Evolutionary conservation across 2,329 filamentous ascomycete genomes (phyloP).

Genomic region (Colletotrichum sp.): DNA sequence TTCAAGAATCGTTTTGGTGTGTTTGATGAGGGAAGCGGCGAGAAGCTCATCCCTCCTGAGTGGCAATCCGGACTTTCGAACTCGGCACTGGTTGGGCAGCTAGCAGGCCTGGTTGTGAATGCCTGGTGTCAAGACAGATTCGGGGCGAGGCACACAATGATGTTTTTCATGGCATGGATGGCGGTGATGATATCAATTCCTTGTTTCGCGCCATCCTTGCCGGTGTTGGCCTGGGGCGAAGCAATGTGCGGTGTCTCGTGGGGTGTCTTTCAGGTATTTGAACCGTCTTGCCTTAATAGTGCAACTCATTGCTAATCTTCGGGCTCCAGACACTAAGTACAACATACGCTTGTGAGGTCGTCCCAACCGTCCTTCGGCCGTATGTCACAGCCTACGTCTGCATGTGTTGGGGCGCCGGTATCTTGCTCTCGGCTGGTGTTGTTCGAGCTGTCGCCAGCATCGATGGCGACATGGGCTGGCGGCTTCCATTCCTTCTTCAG

Average conservation of each 20-base stretch:
- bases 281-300: accelerated
- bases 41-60: conserved; percentile 43
- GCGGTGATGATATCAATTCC: conserved; percentile 48
- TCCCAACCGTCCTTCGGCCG: conserved; percentile 43
- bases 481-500: conserved; percentile 43
- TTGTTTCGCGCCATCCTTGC: conserved; percentile 51
- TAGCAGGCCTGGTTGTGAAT: conserved; percentile 48
- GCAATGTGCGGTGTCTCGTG: conserved; percentile 51
- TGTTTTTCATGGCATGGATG: conserved; percentile 38
- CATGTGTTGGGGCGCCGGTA: conserved; percentile 45
- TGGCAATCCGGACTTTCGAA: conserved; percentile 54
- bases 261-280: conserved; percentile 39
- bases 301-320: neutral
- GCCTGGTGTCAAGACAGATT: conserved; percentile 44
- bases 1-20: conserved; percentile 34
- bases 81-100: conserved; percentile 45
- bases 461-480: conserved; percentile 39
- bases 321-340: neutral
- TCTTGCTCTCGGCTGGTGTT: conserved; percentile 45
- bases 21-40: conserved; percentile 23
- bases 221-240: conserved; percentile 43
- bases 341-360: conserved; percentile 47
- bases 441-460: conserved; percentile 39
- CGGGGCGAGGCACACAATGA: conserved; percentile 23
- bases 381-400: conserved; percentile 46